Conservation (phyloP, 2,329 filamentous ascomycete genomes). For the Penicillium rolfsii region DNA sequence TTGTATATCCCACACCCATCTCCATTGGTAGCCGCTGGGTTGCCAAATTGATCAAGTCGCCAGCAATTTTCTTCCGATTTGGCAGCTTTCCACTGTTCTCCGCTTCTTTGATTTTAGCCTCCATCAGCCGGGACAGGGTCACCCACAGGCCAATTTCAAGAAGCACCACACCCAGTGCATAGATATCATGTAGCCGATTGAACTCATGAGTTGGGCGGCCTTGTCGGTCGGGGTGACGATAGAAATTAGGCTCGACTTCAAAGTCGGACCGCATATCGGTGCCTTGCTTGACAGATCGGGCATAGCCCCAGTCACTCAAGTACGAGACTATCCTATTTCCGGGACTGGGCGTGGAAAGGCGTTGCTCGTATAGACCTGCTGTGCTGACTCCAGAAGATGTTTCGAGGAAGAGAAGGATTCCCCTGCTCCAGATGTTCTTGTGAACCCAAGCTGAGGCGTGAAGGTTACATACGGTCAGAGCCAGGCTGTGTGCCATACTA, state of each 20-base stretch:
- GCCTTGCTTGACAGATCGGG: slow-evolving; percentile 27
- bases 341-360: neutral
- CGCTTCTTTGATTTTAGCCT: slow-evolving; percentile 28
- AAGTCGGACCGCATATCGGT: slow-evolving; percentile 27
- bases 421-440: slow-evolving; percentile 37
- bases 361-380: slow-evolving; percentile 12
- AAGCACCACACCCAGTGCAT: slow-evolving; percentile 44
- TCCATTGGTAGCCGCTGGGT: slow-evolving; percentile 28
- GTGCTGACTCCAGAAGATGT: slow-evolving; percentile 10
- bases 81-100: slow-evolving; percentile 28
- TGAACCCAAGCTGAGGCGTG: slow-evolving; percentile 35
- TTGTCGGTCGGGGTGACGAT: slow-evolving; percentile 39
- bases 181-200: slow-evolving; percentile 41
- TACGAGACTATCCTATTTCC: slow-evolving; percentile 24
- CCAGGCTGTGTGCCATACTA: slow-evolving; percentile 32
- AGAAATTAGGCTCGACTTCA: slow-evolving; percentile 29
- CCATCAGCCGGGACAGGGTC: slow-evolving; percentile 34
- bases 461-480: slow-evolving; percentile 31
- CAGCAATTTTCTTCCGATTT: slow-evolving; percentile 25
- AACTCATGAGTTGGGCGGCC: slow-evolving; percentile 35
- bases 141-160: slow-evolving; percentile 28
- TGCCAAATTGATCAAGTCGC: slow-evolving; percentile 26
- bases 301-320: slow-evolving; percentile 35
- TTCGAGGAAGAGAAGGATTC: slow-evolving; percentile 32
- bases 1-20: slow-evolving; percentile 32